phyloP scores from a whole-genome alignment of 305 asterid genomes.

The Fraxinus baroniana region DNA sequence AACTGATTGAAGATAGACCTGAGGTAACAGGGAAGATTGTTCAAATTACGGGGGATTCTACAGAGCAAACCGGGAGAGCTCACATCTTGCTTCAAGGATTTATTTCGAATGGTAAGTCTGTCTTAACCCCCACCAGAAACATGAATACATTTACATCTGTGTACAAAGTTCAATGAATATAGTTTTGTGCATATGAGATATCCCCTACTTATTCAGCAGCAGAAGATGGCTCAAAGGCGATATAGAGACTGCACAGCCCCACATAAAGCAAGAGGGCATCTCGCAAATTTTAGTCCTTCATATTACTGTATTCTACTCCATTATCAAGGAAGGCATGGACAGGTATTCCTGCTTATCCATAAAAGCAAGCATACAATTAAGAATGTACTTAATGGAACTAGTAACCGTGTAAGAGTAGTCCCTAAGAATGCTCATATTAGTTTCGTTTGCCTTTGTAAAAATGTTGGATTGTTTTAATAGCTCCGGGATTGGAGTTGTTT shows the following conservation, averaged over 20 bases:
- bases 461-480: background rate
- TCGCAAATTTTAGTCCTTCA: background rate
- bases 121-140: background rate
- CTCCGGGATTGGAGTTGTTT: constrained; percentile 5
- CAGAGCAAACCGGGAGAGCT: constrained; percentile 94
- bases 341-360: background rate
- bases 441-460: background rate
- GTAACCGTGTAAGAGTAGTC: background rate
- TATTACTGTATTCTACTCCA: constrained; percentile 20
- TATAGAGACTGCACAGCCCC: constrained; percentile 19
- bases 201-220: constrained; percentile 33
- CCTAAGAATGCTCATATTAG: background rate
- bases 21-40: constrained; percentile 66
- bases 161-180: background rate
- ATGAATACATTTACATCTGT: background rate
- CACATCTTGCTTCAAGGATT: constrained; percentile 97
- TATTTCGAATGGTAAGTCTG: constrained; percentile 70
- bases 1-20: constrained; percentile 64
- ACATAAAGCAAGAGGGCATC: background rate
- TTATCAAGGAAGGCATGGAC: constrained; percentile 6
- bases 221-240: constrained; percentile 40
- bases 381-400: constrained; percentile 27
- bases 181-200: background rate
- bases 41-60: constrained; percentile 77
- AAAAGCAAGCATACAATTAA: background rate